Conservation (phyloP, 306 rosid species). For the Cajanus cajan region DNA sequence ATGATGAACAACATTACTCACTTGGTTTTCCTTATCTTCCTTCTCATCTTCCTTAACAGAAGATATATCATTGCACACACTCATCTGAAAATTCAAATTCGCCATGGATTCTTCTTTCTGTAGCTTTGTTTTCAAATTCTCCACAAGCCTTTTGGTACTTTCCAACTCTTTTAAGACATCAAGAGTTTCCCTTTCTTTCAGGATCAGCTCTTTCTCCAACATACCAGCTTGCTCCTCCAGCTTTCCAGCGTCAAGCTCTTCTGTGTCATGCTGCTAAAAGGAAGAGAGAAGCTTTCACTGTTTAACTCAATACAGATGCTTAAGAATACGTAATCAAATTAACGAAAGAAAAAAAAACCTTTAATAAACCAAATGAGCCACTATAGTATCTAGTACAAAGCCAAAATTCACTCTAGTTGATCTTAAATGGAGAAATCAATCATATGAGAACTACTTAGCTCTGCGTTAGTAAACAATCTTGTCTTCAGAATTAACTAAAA, state of each 20-base stretch:
- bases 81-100: constrained; percentile 16
- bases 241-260: constrained; percentile 37
- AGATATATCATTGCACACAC: background rate
- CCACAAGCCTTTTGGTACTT: constrained; percentile 46
- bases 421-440: background rate
- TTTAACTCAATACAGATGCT: background rate
- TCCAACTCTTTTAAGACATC: constrained; percentile 46
- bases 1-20: constrained; percentile 25
- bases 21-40: constrained; percentile 65
- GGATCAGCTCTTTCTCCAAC: constrained; percentile 43
- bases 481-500: too few relatives aligned
- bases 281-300: background rate
- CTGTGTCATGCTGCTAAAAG: constrained; percentile 14
- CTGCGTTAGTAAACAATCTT: background rate
- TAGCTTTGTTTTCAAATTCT: constrained; percentile 39
- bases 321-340: background rate
- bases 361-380: background rate
- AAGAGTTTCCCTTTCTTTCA: constrained; percentile 51
- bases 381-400: background rate
- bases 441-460: background rate
- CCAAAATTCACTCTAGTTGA: background rate
- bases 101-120: constrained; percentile 43
- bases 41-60: constrained; percentile 18
- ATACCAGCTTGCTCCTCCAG: constrained; percentile 36
- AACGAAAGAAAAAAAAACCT: background rate